phyloP scores from a whole-genome alignment of 805 yeast genomes.

The Candida tibetensis region DNA sequence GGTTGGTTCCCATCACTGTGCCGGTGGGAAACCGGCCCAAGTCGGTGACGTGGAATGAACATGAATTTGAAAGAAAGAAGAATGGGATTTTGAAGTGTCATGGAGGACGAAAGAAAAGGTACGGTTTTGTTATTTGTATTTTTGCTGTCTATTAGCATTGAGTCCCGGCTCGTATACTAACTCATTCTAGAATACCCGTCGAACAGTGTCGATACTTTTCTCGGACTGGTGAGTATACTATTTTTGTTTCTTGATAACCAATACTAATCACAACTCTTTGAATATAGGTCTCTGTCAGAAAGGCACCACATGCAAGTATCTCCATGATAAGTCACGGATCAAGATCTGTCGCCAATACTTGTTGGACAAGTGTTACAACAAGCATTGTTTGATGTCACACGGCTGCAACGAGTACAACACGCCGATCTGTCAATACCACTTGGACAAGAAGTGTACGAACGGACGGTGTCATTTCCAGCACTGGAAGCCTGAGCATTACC shows the following conservation, averaged over 20 bases:
- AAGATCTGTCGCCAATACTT: conserved; percentile 54
- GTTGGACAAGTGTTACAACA: conserved; percentile 45
- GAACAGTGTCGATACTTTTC: conserved; percentile 36
- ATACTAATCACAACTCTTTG: conserved; percentile 21
- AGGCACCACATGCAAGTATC: conserved; percentile 49
- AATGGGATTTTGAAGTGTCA: conserved; percentile 26
- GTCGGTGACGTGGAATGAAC: conserved; percentile 30
- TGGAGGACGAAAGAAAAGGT: conserved; percentile 13
- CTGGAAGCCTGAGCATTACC: conserved; percentile 47
- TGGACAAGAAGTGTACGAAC: conserved; percentile 27
- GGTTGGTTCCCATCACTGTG: conserved; percentile 37
- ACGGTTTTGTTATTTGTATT: no score
- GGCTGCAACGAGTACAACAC: conserved; percentile 57
- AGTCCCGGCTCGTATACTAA: no score
- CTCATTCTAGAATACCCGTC: conserved; percentile 9
- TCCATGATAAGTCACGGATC: conserved; percentile 50
- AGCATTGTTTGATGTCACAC: conserved; percentile 57
- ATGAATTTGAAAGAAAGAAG: conserved; percentile 20
- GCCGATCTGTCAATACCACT: conserved; percentile 30
- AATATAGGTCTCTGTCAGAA: conserved; percentile 51
- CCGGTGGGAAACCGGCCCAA: conserved; percentile 15
- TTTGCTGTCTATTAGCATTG: neutral
- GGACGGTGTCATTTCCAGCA: conserved; percentile 55
- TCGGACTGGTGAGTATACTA: conserved; percentile 34
- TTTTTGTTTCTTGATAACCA: neutral